A percentile compares a stretch with the other conserved stretches of the same genome.
Conservation (phyloP, 2,329 filamentous ascomycete species). For the Colletotrichum brevisporum region DNA sequence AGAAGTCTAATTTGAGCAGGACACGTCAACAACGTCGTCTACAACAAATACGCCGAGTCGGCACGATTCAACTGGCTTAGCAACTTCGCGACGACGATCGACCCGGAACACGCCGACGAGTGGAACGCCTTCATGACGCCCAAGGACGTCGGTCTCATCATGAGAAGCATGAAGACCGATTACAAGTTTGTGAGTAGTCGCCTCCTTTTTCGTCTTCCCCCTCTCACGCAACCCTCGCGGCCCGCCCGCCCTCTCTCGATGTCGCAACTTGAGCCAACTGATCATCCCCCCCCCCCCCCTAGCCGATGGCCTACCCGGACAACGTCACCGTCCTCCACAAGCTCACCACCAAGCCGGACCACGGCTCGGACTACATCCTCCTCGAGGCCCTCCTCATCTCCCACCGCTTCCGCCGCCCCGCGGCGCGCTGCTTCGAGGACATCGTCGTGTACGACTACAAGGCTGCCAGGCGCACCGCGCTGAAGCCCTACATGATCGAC, state of each 20-base stretch:
- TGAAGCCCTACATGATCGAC: conserved; percentile 58
- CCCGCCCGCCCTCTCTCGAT: too few relatives aligned
- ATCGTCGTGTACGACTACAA: conserved; percentile 80
- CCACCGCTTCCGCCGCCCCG: conserved; percentile 78
- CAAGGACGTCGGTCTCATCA: conserved; percentile 78
- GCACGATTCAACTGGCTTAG: conserved; percentile 83
- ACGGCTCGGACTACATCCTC: conserved; percentile 64
- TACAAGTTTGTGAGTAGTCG: conserved; percentile 83
- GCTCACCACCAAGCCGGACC: conserved; percentile 67
- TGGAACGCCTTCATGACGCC: conserved; percentile 81
- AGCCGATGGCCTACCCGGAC: conserved; percentile 90
- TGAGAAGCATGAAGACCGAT: conserved; percentile 84
- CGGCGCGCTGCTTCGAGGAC: conserved; percentile 83
- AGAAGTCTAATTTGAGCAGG: conserved; percentile 42
- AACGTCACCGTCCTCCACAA: conserved; percentile 88
- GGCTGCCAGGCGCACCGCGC: conserved; percentile 51
- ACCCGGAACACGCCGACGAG: conserved; percentile 70
- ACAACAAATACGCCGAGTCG: conserved; percentile 87
- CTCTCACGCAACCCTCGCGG: too few relatives aligned
- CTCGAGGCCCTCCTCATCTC: conserved; percentile 79
- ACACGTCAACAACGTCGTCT: conserved; percentile 90
- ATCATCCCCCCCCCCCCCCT: conserved; percentile 22
- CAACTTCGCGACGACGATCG: conserved; percentile 75
- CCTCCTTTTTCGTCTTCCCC: background rate
- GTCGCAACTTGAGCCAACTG: background rate